phyloP scores from a whole-genome alignment of 352 stramenopile species.

The Pythium sukuiense region DNA sequence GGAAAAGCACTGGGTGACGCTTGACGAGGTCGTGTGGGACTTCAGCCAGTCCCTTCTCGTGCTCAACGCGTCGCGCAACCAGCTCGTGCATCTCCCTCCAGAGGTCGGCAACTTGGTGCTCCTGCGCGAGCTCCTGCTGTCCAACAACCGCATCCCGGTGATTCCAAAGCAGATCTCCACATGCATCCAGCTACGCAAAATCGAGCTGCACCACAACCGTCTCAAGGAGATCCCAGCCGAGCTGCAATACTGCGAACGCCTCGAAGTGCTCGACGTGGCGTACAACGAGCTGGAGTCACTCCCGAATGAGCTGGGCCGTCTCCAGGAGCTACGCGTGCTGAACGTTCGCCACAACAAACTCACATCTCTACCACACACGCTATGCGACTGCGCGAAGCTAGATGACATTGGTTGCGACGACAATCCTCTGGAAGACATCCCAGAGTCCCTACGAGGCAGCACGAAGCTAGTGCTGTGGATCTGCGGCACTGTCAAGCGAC shows the following conservation, averaged over 20 bases:
- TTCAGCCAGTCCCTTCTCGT: slow-evolving; percentile 62
- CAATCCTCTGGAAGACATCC: slow-evolving; percentile 64
- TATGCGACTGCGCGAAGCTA: slow-evolving; percentile 67
- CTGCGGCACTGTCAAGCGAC: slow-evolving; percentile 72
- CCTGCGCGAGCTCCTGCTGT: slow-evolving; percentile 59
- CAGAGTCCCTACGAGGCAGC: slow-evolving; percentile 64
- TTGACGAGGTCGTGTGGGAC: slow-evolving; percentile 80
- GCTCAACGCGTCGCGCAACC: slow-evolving; percentile 70
- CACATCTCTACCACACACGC: slow-evolving; percentile 58
- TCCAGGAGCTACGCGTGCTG: slow-evolving; percentile 56
- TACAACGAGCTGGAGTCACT: slow-evolving; percentile 65
- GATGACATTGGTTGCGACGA: slow-evolving; percentile 54
- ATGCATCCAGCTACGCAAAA: slow-evolving; percentile 65
- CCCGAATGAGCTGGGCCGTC: slow-evolving; percentile 49
- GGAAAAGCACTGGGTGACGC: slow-evolving; percentile 78
- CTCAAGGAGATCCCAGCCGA: slow-evolving; percentile 61
- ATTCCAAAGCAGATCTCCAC: slow-evolving; percentile 53
- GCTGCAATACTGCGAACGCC: slow-evolving; percentile 65
- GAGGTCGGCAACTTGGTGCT: slow-evolving; percentile 64
- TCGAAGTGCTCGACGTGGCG: slow-evolving; percentile 66
- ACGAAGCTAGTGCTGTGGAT: slow-evolving; percentile 81
- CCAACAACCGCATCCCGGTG: slow-evolving; percentile 59
- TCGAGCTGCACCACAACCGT: slow-evolving; percentile 69
- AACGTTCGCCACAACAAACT: slow-evolving; percentile 78
- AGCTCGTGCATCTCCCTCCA: slow-evolving; percentile 60